Base-by-base conservation (phyloP, 306 rosid species). In the Lablab purpureus region DNA sequence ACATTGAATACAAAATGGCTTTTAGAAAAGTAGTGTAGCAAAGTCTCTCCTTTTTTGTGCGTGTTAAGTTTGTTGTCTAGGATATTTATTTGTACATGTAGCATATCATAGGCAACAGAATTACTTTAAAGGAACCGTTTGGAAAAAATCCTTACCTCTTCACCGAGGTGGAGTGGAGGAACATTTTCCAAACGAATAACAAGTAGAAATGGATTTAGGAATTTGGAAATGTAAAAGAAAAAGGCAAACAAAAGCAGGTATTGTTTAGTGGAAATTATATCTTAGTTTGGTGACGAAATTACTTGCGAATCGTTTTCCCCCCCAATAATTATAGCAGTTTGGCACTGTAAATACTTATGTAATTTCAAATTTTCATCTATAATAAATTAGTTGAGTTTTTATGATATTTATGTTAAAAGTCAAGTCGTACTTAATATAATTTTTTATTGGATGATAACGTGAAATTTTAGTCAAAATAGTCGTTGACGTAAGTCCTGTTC, bases 51-150 rank as follows among this genome's bases (percentile, higher is more conserved):
- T 75, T 71, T 66, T 59, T 80, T 72, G 58, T 56, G 40, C 1
- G 52, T 81, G 78, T 75, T 37, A 78, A 64, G 69, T 75, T 74
- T 74, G 77, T 52, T 71, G 69, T 86, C 76, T 79, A 51, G 47
- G 32, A 27, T 27, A 27, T 28, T 28, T 60, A 60, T 80, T 60
- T 87, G 85, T 88, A 85, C 67, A 86, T 90, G 88, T 80, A 85
- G 77, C 74, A 69, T 86, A 84, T 79, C 71, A 73, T 88, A 83
- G 70, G 63, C 58, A 60, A 15, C 67, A 22, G 45, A 46, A 58
- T 75, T 71, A 60, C 11, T 80, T 75, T 70, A 51, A 66, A 71
- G 76, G 82, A 75, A 75, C 74, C 34, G 71, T 51, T 73, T 78
- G 81, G 76, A 72, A 34, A 72, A 34, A 50, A 7, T 27, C 56